Percentiles rank a stretch among this genome's conserved stretches.
phyloP scores from a whole-genome alignment of 2,329 filamentous ascomycete genomes.

The Rutstroemia sydowiana region DNA sequence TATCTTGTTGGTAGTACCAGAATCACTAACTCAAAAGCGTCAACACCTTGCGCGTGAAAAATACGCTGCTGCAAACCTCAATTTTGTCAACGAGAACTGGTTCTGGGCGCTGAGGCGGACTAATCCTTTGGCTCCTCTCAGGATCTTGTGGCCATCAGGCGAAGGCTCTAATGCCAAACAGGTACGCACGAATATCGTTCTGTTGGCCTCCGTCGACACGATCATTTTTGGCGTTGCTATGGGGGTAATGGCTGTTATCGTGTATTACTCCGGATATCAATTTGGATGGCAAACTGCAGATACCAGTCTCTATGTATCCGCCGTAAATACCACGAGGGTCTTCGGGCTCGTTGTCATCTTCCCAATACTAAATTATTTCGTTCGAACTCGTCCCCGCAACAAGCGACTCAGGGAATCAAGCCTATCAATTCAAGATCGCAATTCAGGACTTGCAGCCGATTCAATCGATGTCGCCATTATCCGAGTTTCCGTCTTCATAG shows the following conservation, averaged over 20 bases:
- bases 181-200: constrained; percentile 72
- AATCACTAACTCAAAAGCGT: constrained; percentile 70
- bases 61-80: constrained; percentile 41
- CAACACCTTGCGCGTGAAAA: constrained; percentile 66
- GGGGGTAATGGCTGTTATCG: constrained; percentile 70
- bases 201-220: constrained; percentile 74
- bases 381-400: constrained; percentile 43
- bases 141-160: constrained; percentile 68
- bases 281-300: constrained; percentile 81
- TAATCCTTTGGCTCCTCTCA: constrained; percentile 71
- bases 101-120: constrained; percentile 33
- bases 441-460: constrained; percentile 65
- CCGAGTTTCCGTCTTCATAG: constrained; percentile 66
- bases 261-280: constrained; percentile 74
- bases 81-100: background rate
- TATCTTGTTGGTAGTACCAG: constrained; percentile 66
- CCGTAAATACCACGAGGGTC: constrained; percentile 70
- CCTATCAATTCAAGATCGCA: constrained; percentile 37
- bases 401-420: constrained; percentile 49
- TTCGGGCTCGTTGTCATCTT: constrained; percentile 66
- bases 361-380: constrained; percentile 67
- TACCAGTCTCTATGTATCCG: constrained; percentile 71
- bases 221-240: constrained; percentile 76
- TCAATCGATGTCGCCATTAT: constrained; percentile 70
- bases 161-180: constrained; percentile 45